Conservation (phyloP, 176 grass and related monocot genomes). For the Stipa capillata region DNA sequence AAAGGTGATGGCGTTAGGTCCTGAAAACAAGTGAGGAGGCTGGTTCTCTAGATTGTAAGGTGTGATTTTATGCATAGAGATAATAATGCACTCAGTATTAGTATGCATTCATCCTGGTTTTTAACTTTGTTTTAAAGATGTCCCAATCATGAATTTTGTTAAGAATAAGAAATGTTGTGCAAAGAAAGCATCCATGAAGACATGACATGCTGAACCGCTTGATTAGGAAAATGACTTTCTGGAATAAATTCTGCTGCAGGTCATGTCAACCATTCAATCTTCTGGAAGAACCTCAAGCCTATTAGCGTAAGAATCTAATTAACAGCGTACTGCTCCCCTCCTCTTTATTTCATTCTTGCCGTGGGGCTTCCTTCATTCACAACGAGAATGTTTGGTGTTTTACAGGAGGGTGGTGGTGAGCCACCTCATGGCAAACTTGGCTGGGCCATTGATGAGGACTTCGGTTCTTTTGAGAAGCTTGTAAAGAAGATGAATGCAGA, state of each 20-base stretch:
- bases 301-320: conserved; percentile 38
- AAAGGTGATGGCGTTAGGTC: background rate
- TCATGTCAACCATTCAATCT: conserved; percentile 97
- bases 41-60: background rate
- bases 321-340: background rate
- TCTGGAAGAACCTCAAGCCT: conserved; percentile 99
- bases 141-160: background rate
- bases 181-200: background rate
- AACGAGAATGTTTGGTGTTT: background rate
- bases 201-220: background rate
- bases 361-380: background rate
- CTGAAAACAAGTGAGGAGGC: background rate
- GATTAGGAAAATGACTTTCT: background rate
- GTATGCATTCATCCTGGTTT: background rate
- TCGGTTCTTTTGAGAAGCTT: conserved; percentile 76
- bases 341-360: too few relatives aligned
- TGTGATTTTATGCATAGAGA: background rate
- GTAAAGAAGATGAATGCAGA: conserved; percentile 93
- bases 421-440: conserved; percentile 70
- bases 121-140: background rate
- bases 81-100: background rate
- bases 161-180: background rate
- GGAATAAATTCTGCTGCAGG: conserved; percentile 36
- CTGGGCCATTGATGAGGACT: conserved; percentile 91
- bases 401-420: conserved; percentile 92